Evolutionary conservation across 2,329 filamentous ascomycete genomes (phyloP).

Genomic region (Rhynchosporium secalis): DNA sequence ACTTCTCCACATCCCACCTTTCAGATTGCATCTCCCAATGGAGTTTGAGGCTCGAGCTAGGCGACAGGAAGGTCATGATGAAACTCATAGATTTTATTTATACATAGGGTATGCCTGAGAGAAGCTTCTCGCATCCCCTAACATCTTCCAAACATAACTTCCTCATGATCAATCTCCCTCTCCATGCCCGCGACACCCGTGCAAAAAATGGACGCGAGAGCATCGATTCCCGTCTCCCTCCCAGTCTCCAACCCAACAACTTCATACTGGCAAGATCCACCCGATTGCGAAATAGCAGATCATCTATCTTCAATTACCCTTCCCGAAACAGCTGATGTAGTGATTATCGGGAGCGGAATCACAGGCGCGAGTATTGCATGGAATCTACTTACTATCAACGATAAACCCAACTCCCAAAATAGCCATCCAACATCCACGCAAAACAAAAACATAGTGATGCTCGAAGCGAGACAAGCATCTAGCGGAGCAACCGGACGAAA

Average conservation of each 20-base stretch:
- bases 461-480: conserved; percentile 42
- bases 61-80: too few species aligned
- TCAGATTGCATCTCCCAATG: too few species aligned
- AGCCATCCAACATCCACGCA: not conserved
- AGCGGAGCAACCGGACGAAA: conserved; percentile 44
- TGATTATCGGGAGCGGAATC: conserved; percentile 34
- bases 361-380: conserved; percentile 30
- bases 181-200: not conserved
- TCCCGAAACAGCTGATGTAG: conserved; percentile 22
- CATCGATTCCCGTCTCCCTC: conserved; percentile 33
- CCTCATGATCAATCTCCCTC: too few species aligned
- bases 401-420: not conserved
- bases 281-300: conserved; percentile 37
- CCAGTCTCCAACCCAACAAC: conserved; percentile 38
- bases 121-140: too few species aligned
- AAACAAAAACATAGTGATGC: conserved; percentile 36
- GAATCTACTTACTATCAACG: conserved; percentile 29
- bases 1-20: too few species aligned
- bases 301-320: conserved; percentile 32
- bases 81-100: too few species aligned
- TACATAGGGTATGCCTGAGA: too few species aligned
- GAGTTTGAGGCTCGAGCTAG: too few species aligned
- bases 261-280: conserved; percentile 42
- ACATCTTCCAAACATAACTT: too few species aligned
- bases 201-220: conserved; percentile 28